Conservation (phyloP, 352 stramenopile genomes). For the Globisporangium spiculum region DNA sequence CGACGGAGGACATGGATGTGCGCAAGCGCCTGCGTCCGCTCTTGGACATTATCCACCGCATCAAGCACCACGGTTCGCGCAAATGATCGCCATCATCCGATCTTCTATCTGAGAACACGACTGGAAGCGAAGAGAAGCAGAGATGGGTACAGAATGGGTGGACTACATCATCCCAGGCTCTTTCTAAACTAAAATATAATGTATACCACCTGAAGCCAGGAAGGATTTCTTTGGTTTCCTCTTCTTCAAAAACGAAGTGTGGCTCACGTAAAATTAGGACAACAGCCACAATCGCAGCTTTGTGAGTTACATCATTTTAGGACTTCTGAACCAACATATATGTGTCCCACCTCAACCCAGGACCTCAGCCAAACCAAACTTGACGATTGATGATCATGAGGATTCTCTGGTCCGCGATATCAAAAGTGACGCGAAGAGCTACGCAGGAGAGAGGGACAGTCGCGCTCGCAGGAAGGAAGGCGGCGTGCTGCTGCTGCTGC, state of each 20-base stretch:
- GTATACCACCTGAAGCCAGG: background rate
- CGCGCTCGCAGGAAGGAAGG: background rate
- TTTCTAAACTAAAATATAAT: constrained; percentile 5
- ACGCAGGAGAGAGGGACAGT: background rate
- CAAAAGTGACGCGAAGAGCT: background rate
- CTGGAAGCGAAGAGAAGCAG: background rate
- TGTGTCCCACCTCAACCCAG: too few relatives aligned
- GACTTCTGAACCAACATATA: too few relatives aligned
- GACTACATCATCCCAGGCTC: background rate
- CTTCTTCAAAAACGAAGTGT: too few relatives aligned
- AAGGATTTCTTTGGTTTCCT: too few relatives aligned
- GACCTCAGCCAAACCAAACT: background rate
- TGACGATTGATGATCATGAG: background rate
- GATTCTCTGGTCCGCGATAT: background rate
- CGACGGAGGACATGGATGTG: constrained; percentile 52
- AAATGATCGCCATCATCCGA: constrained; percentile 7
- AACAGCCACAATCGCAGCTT: too few relatives aligned
- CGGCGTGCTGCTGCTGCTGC: background rate
- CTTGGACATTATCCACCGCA: constrained; percentile 49
- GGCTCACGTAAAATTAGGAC: too few relatives aligned
- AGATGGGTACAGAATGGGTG: constrained; percentile 10
- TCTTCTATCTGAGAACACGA: too few relatives aligned
- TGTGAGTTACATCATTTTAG: too few relatives aligned
- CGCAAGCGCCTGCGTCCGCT: constrained; percentile 74
- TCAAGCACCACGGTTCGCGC: constrained; percentile 17